Base-by-base conservation (phyloP, 176 grass and related monocot genomes). In the Typha latifolia region DNA sequence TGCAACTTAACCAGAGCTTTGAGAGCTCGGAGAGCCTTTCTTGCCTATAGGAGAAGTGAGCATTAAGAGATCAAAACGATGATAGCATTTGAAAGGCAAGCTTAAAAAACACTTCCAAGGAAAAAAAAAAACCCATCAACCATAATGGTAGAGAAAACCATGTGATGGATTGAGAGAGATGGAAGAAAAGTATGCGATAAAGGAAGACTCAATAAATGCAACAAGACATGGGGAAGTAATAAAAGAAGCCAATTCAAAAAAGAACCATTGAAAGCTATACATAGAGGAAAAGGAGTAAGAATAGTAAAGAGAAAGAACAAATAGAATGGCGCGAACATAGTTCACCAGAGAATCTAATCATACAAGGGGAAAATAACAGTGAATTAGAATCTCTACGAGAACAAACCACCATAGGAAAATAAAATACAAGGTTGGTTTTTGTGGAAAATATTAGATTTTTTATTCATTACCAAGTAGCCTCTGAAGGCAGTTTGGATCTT, bases 1-100 rank as follows among this genome's bases (percentile, higher is more conserved):
- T 97, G 94, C 74, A 97, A 68, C 81, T 97, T 97, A 74, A 97
- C 88, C 16, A 97, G 72, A 11, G 89, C 83, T 85, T 90, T 97
- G 4, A 97, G 85, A 61, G 94, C 94, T 9, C 94, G 81, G 1
- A 92, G 72, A 2, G 94, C 94, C 69, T 97, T 97, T 78, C 86
- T 90, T 15, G 93, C 89, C 93, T 97, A 43, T 43, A 43, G 10
- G 5, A 43, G 37, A 37, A 37, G 52, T 16, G 6, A n/a, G 8
- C 6, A 59, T 21, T 12, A 59, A 59, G 20, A 19, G 11, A 5
- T 21, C 53, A 10, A 59, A 22, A 59, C 3, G 20, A 18, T 5
- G 20, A 10, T 57, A 20, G 15, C 15, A 57, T 57, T 8, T 43
- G 37, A 57, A 59, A 59, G 53, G 53, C 16, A 59, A 11, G 53